Evolutionary conservation across 2,329 filamentous ascomycete genomes (phyloP).

Genomic region (Microsporum ferrugineum): DNA sequence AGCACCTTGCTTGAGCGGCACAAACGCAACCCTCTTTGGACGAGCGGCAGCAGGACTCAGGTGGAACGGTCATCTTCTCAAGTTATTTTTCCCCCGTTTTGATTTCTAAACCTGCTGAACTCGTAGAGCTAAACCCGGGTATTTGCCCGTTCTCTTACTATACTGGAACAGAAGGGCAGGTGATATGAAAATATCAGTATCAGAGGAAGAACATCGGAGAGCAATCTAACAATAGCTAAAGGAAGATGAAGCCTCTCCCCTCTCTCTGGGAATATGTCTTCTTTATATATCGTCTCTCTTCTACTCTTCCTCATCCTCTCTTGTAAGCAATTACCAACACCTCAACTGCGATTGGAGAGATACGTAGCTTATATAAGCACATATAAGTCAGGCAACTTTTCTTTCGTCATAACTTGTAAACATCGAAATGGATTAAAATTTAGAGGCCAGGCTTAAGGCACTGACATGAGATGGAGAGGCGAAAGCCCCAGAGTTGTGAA

Average conservation of each 20-base stretch:
- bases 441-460: background rate
- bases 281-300: background rate
- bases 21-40: slow-evolving; percentile 46
- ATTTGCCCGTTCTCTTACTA: background rate
- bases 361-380: background rate
- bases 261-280: background rate
- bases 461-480: background rate
- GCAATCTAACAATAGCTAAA: background rate
- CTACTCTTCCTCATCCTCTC: background rate
- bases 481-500: background rate
- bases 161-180: background rate
- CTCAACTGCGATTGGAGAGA: background rate
- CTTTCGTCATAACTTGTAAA: background rate
- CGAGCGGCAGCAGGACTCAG: slow-evolving; percentile 48
- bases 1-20: slow-evolving; percentile 56
- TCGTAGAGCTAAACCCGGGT: background rate
- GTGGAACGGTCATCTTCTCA: slow-evolving; percentile 36
- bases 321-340: background rate
- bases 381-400: background rate
- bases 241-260: background rate
- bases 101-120: background rate
- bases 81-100: background rate
- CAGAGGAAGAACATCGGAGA: background rate
- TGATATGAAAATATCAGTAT: background rate
- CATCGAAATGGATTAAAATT: background rate